Evolutionary conservation across 2,329 filamentous ascomycete genomes (phyloP).

Genomic region (Lithohypha guttulata): DNA sequence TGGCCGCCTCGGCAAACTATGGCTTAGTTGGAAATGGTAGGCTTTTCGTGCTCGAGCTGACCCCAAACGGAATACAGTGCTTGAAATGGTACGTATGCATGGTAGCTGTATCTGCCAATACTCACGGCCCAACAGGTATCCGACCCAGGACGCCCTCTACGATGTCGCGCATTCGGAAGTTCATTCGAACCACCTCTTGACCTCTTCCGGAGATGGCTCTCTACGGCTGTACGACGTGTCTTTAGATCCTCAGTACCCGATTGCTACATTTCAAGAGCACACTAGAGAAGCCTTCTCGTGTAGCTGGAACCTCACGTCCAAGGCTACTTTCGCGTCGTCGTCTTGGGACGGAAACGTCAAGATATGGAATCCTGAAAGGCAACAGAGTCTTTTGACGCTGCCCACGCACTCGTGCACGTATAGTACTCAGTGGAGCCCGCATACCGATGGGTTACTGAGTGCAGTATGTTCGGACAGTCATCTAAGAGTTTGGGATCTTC

Average conservation of each 20-base stretch:
- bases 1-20: constrained; percentile 86
- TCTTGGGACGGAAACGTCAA: constrained; percentile 97
- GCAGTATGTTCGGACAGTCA: constrained; percentile 83
- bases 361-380: constrained; percentile 76
- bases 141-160: constrained; percentile 94
- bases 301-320: constrained; percentile 81
- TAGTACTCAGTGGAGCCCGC: constrained; percentile 79
- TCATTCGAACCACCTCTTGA: constrained; percentile 87
- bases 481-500: constrained; percentile 81
- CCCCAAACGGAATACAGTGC: constrained; percentile 68
- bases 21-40: constrained; percentile 93
- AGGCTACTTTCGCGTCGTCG: constrained; percentile 79
- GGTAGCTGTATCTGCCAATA: neutral
- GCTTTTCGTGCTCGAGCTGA: constrained; percentile 73
- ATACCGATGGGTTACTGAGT: constrained; percentile 73
- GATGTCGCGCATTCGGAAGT: constrained; percentile 92
- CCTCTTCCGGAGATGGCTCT: constrained; percentile 83
- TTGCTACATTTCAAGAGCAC: constrained; percentile 89
- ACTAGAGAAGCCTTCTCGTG: constrained; percentile 87
- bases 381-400: constrained; percentile 66
- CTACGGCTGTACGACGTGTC: constrained; percentile 87
- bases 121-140: constrained; percentile 52
- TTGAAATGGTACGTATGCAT: constrained; percentile 57
- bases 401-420: constrained; percentile 93
- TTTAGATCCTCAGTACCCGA: constrained; percentile 64